Conservation (phyloP, 192 early-diverging fungal genomes). For the Gonapodya sp. region DNA sequence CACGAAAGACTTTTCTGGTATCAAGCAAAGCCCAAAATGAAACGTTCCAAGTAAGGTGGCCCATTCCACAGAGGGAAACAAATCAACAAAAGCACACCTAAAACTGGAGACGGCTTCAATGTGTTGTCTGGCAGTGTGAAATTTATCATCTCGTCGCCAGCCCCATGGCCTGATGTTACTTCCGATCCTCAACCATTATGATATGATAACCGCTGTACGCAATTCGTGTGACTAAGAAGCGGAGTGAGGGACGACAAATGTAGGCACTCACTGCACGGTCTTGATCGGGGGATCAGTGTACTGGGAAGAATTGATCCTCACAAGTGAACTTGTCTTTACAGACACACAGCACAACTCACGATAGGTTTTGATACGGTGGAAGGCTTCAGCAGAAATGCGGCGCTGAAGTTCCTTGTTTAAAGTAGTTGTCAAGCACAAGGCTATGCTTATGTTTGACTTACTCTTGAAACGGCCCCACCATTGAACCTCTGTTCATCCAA, state of each 20-base stretch:
- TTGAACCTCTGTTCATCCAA: constrained; percentile 61
- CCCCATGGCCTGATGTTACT: too few species aligned
- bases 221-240: not conserved
- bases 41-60: too few species aligned
- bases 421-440: too few species aligned
- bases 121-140: too few species aligned
- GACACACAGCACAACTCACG: not conserved
- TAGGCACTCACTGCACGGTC: not conserved
- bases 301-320: constrained; percentile 15
- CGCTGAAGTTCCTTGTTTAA: too few species aligned
- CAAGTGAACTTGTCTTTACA: not conserved
- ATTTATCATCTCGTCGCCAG: too few species aligned
- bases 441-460: too few species aligned
- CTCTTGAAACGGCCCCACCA: constrained; percentile 69
- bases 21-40: too few species aligned
- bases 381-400: constrained; percentile 62
- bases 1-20: too few species aligned
- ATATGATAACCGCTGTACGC: constrained; percentile 63
- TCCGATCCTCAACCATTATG: constrained; percentile 69
- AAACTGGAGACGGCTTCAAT: too few species aligned
- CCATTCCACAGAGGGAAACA: too few species aligned
- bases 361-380: constrained; percentile 44
- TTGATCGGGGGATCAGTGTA: constrained; percentile 60
- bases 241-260: not conserved
- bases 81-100: too few species aligned